Base-by-base conservation (phyloP, 1,284 basidiomycete species). In the Ceratobasidium sp. region DNA sequence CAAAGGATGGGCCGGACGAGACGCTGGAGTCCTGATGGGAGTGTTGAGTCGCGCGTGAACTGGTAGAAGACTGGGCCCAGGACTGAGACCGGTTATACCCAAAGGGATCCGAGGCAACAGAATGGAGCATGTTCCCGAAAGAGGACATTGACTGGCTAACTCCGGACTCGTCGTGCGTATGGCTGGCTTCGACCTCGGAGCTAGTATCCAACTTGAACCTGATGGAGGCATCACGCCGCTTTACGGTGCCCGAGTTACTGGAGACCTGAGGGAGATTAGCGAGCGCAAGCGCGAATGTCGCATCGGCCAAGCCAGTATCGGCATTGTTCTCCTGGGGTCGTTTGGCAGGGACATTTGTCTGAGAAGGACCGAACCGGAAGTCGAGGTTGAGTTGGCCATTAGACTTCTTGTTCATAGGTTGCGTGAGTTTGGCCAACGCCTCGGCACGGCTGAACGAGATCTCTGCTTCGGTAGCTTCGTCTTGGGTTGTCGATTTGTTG, bases 1-100 rank as follows among this genome's bases (percentile, higher is more conserved):
- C 94, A 76, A 94, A 93, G 0, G 93, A 95, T 0, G 94, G 96
- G 33, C 96, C 90, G 0, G 94, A 95, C 0, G 93, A 90, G 66
- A 96, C 91, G 82, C 93, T 95, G 83, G 92, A 95, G 62, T 92
- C 90, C 12, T 89, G 82, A 52, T 83, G 82, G 8, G 69, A 64
- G 41, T 85, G 83, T 71, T 90, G 88, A 50, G 84, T 85, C 18
- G 78, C 82, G 50, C 83, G 81, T 52, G 84, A 82, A 59, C 68
- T 81, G 23, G 70, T 77, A 12, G 81, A 81, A 20, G 86, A 50
- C 55, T 41, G 67, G 35, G n/a, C 67, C 46, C 35, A 30, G 16
- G 77, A 44, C 52, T 46, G 10, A 46, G 65, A 44, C 41, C 20
- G 18, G 30, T 50, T 52, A 27, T n/a, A 66, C 44, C 48, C 54